These are phyloP conservation scores for Venturia nashicola DNA, from an alignment of 2,329 filamentous ascomycete genomes.

Conservation along the genomic window DNA sequence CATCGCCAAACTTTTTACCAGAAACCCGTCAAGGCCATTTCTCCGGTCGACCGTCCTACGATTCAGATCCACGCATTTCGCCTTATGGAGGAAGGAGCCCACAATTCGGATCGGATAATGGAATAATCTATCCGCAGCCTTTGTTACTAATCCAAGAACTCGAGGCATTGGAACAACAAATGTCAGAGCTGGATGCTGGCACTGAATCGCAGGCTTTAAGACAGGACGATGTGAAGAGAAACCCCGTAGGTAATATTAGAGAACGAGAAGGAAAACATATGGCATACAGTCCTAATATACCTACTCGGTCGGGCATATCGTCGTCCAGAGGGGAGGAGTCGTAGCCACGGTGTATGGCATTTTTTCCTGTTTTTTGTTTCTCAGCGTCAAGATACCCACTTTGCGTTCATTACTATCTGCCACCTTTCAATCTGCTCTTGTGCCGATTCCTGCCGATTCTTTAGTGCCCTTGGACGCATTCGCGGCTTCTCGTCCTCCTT, in stretches of 20 bases:
- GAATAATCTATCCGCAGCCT: background rate
- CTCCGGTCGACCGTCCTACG: background rate
- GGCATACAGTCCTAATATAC: background rate
- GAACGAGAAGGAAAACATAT: background rate
- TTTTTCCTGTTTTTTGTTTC: background rate
- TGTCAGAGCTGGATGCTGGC: slow-evolving; percentile 1
- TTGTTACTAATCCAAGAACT: background rate
- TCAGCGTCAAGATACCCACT: background rate
- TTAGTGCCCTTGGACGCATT: too few relatives aligned
- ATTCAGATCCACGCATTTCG: background rate
- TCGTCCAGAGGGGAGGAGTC: background rate
- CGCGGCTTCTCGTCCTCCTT: too few relatives aligned
- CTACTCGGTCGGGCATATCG: background rate
- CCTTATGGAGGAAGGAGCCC: background rate
- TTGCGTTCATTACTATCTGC: background rate
- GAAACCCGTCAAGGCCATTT: background rate
- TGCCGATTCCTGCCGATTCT: too few relatives aligned
- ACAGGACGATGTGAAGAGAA: background rate
- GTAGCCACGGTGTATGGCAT: background rate
- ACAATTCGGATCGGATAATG: background rate
- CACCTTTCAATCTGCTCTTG: too few relatives aligned
- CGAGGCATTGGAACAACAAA: background rate
- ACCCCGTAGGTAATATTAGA: background rate
- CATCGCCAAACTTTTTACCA: background rate
- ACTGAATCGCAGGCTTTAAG: background rate